Evolutionary conservation across 139 green algal genomes (phyloP), one percentile per base, ranked within the genome.

Genomic region (Marvania coccoides): DNA sequence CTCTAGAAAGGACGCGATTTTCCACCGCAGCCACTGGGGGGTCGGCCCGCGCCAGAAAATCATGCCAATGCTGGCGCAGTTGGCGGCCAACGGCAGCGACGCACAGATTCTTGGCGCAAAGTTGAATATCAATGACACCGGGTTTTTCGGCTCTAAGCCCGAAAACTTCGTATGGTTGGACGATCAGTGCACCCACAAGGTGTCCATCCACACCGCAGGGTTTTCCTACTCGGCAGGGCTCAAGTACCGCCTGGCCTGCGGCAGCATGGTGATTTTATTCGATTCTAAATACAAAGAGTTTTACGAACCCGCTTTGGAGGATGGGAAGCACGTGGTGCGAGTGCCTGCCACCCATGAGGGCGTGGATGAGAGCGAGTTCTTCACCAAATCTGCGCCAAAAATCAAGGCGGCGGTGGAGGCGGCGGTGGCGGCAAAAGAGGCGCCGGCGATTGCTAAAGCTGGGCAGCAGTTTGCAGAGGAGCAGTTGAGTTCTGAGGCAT

Each of bases 191-290:
- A 56, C 70, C 23, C 29, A 79, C 59, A 73, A 73, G 39, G 64
- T 55, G 24, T 15, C 45, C 1, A 67, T 79, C 29, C 72, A 79
- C 53, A 79, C 72, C 8, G 65, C 72, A 10, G 72, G 72, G 12
- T 71, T 79, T 42, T 58, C 19, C 34, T 79, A 79, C 59, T 55
- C 13, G 38, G 40, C 71, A 70, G 72, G 57, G 14, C 61, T 79
- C 29, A 79, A 79, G 58, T 74, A 79, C 65, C 69, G 69, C 37
- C 37, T 79, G 40, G 72, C 72, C 45, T 79, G 72, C 34, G 72
- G 48, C 12, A 61, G 36, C 6, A 15, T 79, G 14, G 72, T 79
- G 2, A 65, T 79, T 39, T 60, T 70, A n/a, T 70, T 74, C 9
- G 19, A 55, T 1, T 71, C 58, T 1, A 67, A 39, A 5, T 79